Evolutionary conservation across 1,284 basidiomycete species (phyloP).

Genomic region (Naganishia cerealis): DNA sequence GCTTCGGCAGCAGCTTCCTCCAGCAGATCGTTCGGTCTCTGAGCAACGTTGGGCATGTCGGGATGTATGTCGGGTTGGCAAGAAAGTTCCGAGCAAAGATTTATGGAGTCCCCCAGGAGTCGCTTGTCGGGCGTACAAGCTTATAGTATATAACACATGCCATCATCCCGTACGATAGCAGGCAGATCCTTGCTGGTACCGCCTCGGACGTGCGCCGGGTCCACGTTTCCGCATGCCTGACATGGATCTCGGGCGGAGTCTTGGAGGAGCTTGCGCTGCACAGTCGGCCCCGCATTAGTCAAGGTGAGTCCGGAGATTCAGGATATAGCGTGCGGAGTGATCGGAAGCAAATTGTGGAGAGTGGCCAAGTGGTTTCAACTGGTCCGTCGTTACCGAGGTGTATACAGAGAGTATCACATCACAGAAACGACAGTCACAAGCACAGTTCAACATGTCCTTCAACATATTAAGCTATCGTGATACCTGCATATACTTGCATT

Average conservation of each 20-base stretch:
- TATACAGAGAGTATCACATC: too few species aligned
- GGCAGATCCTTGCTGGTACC: background rate
- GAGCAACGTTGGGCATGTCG: background rate
- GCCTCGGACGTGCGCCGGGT: background rate
- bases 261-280: background rate
- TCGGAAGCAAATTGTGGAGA: background rate
- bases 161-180: background rate
- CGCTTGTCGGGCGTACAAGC: background rate
- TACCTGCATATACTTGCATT: background rate
- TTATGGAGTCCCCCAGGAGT: background rate
- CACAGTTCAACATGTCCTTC: background rate
- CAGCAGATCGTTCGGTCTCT: conserved; percentile 9
- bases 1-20: conserved; percentile 15
- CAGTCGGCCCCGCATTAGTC: conserved; percentile 2
- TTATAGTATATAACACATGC: background rate
- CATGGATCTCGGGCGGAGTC: background rate
- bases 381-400: background rate
- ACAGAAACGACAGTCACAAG: background rate
- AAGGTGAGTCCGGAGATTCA: background rate
- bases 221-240: background rate
- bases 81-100: background rate
- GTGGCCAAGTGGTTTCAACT: background rate
- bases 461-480: background rate
- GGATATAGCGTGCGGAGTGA: conserved; percentile 1
- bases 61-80: background rate